phyloP scores from a whole-genome alignment of 768 basidiomycete species.

The Hericium coralloides region DNA sequence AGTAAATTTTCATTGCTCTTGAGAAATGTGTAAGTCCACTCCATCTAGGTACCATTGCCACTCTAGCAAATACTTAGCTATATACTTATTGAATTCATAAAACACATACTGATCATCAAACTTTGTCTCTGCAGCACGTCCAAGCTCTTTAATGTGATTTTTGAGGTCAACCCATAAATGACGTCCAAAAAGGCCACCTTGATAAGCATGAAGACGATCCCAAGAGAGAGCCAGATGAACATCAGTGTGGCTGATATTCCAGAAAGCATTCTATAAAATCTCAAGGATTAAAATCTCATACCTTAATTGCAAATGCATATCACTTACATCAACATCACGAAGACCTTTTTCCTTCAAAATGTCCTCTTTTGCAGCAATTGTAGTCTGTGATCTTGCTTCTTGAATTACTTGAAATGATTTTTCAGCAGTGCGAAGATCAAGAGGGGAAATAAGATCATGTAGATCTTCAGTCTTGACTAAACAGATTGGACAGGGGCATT shows the following conservation, averaged over 20 bases:
- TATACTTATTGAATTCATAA: background rate
- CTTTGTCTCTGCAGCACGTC: constrained; percentile 3
- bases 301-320: background rate
- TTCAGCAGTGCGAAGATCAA: too few relatives aligned
- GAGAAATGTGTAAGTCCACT: constrained; percentile 26
- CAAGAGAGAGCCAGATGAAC: constrained; percentile 27
- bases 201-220: constrained; percentile 30
- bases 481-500: constrained; percentile 15
- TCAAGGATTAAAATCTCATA: too few relatives aligned
- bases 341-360: constrained; percentile 17
- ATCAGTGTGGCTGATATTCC: constrained; percentile 26
- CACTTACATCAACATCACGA: constrained; percentile 11
- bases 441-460: too few relatives aligned
- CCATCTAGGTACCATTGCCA: constrained; percentile 26
- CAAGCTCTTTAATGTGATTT: constrained; percentile 14
- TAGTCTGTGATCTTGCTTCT: too few relatives aligned
- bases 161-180: background rate
- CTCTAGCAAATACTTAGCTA: constrained; percentile 12
- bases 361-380: background rate
- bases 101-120: constrained; percentile 18
- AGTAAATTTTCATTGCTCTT: constrained; percentile 17
- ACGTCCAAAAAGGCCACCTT: constrained; percentile 22
- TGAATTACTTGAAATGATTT: too few relatives aligned
- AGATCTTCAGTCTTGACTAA: background rate
- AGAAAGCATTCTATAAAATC: constrained; percentile 39